Evolutionary conservation across 306 rosid species (phyloP), one percentile per base, ranked within the genome.

Genomic region (Dalbergia cultrata): DNA sequence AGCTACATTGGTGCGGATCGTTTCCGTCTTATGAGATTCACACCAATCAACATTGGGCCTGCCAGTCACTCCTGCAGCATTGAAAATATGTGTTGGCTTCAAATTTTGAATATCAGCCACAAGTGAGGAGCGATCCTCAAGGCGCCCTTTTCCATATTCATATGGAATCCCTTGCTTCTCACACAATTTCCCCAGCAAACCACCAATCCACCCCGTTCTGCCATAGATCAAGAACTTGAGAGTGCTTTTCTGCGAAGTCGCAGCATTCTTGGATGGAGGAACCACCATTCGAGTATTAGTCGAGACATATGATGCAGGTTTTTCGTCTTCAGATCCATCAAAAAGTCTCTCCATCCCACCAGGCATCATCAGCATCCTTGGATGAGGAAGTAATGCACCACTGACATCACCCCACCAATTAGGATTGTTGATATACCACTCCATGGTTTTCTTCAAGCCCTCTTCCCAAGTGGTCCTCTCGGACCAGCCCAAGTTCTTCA

Each of bases 361-460:
- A 9, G 98, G 97, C 98, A 91, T 91, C 97, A 93, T 90, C 84
- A 93, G 82, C 97, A 91, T 93, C 74, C 90, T 85, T 22, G 98
- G 98, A 85, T 93, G 98, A 85, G 98, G 98, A 76, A 91, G 94
- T 86, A 93, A 67, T 60, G 98, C 98, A 63, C 98, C 98, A n/a
- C 91, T 75, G 69, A 93, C 98, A 82, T 93, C 98, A 39, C 98
- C 98, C 98, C 98, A 93, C 98, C 98, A 93, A 72, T 80, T 77
- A 56, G 98, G 97, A 83, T 93, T 91, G 68, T 87, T 87, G 41
- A 85, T 88, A 70, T 93, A 91, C 98, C 98, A 93, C 3, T 93
- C 94, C 9, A 93, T 88, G 62, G 98, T 91, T 91, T 93, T 93
- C 89, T 85, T 93, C 87, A 93, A 80, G n/a, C 98, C 98, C 80